Conservation (phyloP, 1,284 basidiomycete genomes). For the Leccinum colubrinum region DNA sequence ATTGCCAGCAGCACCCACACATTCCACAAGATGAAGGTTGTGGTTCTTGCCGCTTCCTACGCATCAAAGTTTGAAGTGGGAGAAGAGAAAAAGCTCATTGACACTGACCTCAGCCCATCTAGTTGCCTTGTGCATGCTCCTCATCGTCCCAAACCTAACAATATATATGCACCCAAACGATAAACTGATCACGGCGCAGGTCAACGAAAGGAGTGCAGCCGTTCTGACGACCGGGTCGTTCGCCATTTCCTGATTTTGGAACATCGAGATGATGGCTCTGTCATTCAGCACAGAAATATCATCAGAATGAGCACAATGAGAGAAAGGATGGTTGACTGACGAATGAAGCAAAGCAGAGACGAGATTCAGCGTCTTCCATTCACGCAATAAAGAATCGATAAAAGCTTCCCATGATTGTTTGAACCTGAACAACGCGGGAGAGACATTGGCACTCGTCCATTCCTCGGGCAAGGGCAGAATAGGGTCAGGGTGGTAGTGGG, state of each 20-base stretch:
- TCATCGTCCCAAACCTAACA: conserved; percentile 75
- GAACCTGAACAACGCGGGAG: conserved; percentile 61
- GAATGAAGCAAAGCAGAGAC: conserved; percentile 69
- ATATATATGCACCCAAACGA: conserved; percentile 78
- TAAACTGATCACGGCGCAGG: conserved; percentile 70
- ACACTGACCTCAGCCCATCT: conserved; percentile 68
- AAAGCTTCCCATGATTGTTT: conserved; percentile 73
- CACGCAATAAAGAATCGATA: conserved; percentile 63
- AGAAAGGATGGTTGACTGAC: conserved; percentile 41
- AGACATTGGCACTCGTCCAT: conserved; percentile 56
- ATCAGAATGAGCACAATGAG: neutral
- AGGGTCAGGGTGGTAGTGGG: conserved; percentile 12
- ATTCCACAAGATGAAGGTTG: conserved; percentile 72
- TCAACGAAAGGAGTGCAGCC: conserved; percentile 61
- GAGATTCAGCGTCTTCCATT: conserved; percentile 78
- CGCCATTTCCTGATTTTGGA: conserved; percentile 61
- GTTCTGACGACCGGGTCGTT: conserved; percentile 66
- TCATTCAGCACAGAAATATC: neutral
- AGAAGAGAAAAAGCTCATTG: neutral
- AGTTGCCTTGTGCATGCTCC: conserved; percentile 71
- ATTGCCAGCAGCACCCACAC: conserved; percentile 77
- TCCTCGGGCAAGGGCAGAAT: conserved; percentile 60
- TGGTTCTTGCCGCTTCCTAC: conserved; percentile 67
- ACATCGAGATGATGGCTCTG: conserved; percentile 73
- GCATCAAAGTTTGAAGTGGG: neutral